Percentiles rank a stretch among this genome's conserved stretches.
Evolutionary conservation across 805 yeast genomes (phyloP).

Genomic region (Saccharomycopsis sp.): DNA sequence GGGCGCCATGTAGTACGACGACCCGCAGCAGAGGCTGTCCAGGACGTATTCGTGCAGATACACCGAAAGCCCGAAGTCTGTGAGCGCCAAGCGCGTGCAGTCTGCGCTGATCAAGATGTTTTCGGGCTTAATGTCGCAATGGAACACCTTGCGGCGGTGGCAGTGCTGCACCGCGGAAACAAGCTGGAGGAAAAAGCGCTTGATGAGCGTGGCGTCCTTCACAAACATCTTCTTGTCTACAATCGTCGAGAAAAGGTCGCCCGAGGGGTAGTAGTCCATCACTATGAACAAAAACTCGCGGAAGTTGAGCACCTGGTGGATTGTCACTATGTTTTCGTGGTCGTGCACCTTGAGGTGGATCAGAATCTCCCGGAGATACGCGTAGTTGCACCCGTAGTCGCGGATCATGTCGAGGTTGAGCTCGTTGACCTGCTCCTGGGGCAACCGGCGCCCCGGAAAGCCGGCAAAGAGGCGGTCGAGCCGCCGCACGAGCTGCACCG

Average conservation of each 20-base stretch:
- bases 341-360: conserved; percentile 68
- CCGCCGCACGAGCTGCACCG: conserved; percentile 22
- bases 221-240: conserved; percentile 64
- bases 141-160: conserved; percentile 78
- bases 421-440: conserved; percentile 22
- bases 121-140: conserved; percentile 94
- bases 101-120: conserved; percentile 65
- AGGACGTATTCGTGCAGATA: conserved; percentile 43
- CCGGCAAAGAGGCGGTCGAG: conserved; percentile 13
- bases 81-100: conserved; percentile 52
- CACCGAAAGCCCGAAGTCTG: conserved; percentile 89
- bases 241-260: conserved; percentile 81
- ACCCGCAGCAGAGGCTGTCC: conserved; percentile 76
- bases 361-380: conserved; percentile 53
- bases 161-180: conserved; percentile 78
- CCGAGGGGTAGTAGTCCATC: conserved; percentile 81
- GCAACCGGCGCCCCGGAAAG: conserved; percentile 23
- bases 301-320: conserved; percentile 58
- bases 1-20: conserved; percentile 90
- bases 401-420: conserved; percentile 33
- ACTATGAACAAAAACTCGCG: conserved; percentile 46
- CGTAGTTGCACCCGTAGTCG: conserved; percentile 26
- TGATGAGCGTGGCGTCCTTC: conserved; percentile 39
- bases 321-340: conserved; percentile 73
- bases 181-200: conserved; percentile 64